Conservation (phyloP, 768 basidiomycete genomes). For the Filobasidium wieringae region DNA sequence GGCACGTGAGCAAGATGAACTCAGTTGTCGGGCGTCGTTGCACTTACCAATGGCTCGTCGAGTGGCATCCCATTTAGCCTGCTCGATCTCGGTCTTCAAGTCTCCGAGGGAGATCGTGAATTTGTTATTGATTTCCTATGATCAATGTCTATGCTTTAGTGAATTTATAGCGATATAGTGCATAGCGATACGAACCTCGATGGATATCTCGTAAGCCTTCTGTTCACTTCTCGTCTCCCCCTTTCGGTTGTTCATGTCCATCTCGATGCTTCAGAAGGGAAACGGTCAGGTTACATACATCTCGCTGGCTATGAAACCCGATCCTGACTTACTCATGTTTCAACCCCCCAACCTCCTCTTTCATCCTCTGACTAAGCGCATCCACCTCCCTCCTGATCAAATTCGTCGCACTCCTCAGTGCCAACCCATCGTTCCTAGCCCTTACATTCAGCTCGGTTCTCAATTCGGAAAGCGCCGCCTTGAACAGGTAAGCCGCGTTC, state of each 20-base stretch:
- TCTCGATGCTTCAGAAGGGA: conserved; percentile 58
- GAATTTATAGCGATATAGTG: not conserved
- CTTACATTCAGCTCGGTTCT: conserved; percentile 71
- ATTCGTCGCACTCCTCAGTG: conserved; percentile 64
- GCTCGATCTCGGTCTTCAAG: conserved; percentile 41
- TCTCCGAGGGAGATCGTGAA: conserved; percentile 42
- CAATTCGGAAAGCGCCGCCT: conserved; percentile 81
- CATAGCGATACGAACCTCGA: conserved; percentile 40
- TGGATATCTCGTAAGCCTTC: conserved; percentile 69
- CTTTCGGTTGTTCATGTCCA: conserved; percentile 89
- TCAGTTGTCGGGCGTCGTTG: not conserved
- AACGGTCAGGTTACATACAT: not conserved
- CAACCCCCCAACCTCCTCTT: conserved; percentile 74
- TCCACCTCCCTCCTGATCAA: conserved; percentile 79
- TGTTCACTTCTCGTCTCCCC: conserved; percentile 75
- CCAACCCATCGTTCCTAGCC: conserved; percentile 69
- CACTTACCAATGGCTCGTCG: conserved; percentile 37
- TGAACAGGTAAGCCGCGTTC: conserved; percentile 83
- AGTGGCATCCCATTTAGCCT: conserved; percentile 42
- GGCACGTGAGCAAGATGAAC: not conserved
- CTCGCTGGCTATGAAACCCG: not conserved
- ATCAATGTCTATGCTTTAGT: not conserved
- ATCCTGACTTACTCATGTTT: conserved; percentile 76
- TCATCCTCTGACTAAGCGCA: conserved; percentile 73
- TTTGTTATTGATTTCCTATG: conserved; percentile 42